These are phyloP conservation scores for Tylopilus plumbeoviolaceoides DNA, from an alignment of 768 basidiomycete genomes.

Conservation along the genomic window DNA sequence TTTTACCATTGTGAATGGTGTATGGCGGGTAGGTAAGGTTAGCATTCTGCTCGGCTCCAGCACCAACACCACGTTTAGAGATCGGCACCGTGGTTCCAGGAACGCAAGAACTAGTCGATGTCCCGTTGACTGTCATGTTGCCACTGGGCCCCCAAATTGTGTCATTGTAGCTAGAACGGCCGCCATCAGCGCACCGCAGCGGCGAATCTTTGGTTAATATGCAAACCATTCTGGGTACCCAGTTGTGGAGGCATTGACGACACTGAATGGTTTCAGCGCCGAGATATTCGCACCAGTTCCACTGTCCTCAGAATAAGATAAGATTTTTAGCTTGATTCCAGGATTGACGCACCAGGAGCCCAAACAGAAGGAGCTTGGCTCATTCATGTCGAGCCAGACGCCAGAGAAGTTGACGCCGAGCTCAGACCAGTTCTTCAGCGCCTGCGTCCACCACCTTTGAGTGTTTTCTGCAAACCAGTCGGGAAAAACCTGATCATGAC, in stretches of 20 bases:
- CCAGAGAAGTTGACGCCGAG: slow-evolving; percentile 55
- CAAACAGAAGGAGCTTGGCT: slow-evolving; percentile 60
- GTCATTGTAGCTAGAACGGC: slow-evolving; percentile 49
- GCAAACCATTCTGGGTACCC: slow-evolving; percentile 68
- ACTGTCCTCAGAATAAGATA: slow-evolving; percentile 8
- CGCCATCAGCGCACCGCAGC: neutral
- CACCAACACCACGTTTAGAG: slow-evolving; percentile 46
- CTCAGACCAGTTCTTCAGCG: slow-evolving; percentile 50
- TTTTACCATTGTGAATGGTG: slow-evolving; percentile 65
- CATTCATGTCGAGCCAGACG: slow-evolving; percentile 72
- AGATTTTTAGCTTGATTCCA: neutral
- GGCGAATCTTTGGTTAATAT: neutral
- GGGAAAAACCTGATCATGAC: slow-evolving; percentile 44
- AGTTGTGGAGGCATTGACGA: slow-evolving; percentile 45
- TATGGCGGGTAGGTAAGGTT: slow-evolving; percentile 61
- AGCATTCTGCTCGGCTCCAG: slow-evolving; percentile 42
- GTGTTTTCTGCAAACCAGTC: slow-evolving; percentile 59
- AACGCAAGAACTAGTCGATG: slow-evolving; percentile 44
- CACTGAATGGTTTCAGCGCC: slow-evolving; percentile 52
- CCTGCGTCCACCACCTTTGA: slow-evolving; percentile 58
- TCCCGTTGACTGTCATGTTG: slow-evolving; percentile 70
- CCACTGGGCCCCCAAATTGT: slow-evolving; percentile 64
- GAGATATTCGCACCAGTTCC: slow-evolving; percentile 55
- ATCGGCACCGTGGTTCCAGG: slow-evolving; percentile 18
- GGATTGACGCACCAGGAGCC: slow-evolving; percentile 45